Percentiles rank a stretch among this genome's conserved stretches.
phyloP scores from a whole-genome alignment of 345 rosid genomes.

The Acer yangbiense region DNA sequence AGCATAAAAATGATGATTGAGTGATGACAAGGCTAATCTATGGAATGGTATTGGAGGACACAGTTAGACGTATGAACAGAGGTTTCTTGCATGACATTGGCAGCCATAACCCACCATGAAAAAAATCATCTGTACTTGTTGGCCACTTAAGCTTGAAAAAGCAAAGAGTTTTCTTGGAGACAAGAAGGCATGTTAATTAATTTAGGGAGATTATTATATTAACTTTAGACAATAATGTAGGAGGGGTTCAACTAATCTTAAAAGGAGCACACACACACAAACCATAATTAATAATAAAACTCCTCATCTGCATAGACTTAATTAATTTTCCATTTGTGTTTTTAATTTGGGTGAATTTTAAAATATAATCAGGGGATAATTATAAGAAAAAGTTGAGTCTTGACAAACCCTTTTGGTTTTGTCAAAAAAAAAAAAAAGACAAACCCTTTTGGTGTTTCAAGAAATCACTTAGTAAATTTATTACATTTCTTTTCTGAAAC shows the following conservation, averaged over 20 bases:
- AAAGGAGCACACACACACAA: conserved; percentile 21
- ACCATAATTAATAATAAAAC: background rate
- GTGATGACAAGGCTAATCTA: conserved; percentile 26
- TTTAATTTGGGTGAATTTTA: background rate
- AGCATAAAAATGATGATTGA: background rate
- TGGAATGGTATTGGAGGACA: conserved; percentile 13
- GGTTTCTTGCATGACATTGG: conserved; percentile 41
- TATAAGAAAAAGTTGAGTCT: background rate
- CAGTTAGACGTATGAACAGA: conserved; percentile 27
- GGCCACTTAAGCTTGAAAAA: conserved; percentile 50
- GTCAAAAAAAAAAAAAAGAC: too few relatives aligned
- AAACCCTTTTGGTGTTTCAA: background rate
- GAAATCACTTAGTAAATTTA: background rate
- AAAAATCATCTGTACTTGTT: conserved; percentile 50
- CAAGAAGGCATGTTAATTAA: conserved; percentile 35
- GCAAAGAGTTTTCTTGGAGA: conserved; percentile 32
- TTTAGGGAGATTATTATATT: conserved; percentile 20
- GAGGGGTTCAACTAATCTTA: conserved; percentile 39
- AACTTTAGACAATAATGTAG: conserved; percentile 30
- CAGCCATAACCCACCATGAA: conserved; percentile 40
- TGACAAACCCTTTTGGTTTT: background rate
- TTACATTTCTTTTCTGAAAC: conserved; percentile 3
- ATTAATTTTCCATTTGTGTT: too few relatives aligned
- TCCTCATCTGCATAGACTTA: background rate
- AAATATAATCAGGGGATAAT: background rate